Conservation (phyloP, 1,284 basidiomycete genomes). For the Ganoderma sinense region DNA sequence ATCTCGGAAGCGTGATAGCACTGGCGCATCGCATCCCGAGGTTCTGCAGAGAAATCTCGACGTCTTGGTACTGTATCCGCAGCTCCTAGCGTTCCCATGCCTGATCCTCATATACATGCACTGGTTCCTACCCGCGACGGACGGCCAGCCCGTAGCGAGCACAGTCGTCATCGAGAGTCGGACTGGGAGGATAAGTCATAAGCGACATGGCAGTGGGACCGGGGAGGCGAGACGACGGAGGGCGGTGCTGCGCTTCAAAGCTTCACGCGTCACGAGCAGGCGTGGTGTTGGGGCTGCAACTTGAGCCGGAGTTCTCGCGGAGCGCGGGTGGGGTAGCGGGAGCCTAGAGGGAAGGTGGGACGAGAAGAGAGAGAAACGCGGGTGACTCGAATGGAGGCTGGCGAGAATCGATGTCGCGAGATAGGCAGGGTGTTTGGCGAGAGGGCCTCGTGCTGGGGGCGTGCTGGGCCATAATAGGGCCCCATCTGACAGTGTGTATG, state of each 20-base stretch:
- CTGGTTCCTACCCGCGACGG: not conserved
- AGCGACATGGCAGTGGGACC: not conserved
- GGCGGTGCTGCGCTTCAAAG: not conserved
- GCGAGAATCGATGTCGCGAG: constrained; percentile 26
- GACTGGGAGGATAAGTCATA: not conserved
- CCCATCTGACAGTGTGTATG: constrained; percentile 15
- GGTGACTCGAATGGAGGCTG: constrained; percentile 4
- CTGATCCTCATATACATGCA: not conserved
- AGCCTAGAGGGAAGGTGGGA: constrained; percentile 5
- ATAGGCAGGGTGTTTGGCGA: constrained; percentile 27
- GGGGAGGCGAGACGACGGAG: not conserved
- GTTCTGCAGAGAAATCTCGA: not conserved
- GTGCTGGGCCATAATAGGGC: constrained; percentile 27
- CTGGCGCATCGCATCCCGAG: not conserved
- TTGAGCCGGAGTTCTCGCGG: not conserved
- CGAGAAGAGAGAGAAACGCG: constrained; percentile 5
- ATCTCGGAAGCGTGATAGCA: constrained; percentile 1
- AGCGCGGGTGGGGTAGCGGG: constrained; percentile 2
- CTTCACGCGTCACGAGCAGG: not conserved
- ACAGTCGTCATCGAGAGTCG: not conserved
- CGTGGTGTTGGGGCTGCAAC: not conserved
- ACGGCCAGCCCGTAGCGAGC: not conserved
- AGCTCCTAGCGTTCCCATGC: constrained; percentile 1
- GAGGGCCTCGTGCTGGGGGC: constrained; percentile 28
- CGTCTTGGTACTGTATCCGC: not conserved